These are phyloP conservation scores for Trypanosoma mega DNA, from an alignment of 208 protist species.

Conservation along the genomic window DNA sequence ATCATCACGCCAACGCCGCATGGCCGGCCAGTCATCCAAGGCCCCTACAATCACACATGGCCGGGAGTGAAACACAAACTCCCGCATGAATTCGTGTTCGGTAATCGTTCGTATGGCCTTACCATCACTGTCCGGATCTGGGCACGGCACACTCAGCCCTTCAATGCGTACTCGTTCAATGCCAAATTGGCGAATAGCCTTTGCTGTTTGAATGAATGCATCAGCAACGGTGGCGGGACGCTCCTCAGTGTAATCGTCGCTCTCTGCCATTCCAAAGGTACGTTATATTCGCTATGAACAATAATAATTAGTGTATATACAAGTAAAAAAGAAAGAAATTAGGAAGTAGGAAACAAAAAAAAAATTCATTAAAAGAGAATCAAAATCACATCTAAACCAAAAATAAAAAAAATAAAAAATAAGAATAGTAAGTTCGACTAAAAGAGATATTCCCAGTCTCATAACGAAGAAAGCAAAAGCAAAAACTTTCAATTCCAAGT, in stretches of 20 bases:
- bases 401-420: slow-evolving; percentile 11
- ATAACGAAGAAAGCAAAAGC: too few relatives aligned
- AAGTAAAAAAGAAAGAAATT: slow-evolving; percentile 16
- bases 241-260: neutral
- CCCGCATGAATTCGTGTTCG: slow-evolving; percentile 80
- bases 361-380: slow-evolving; percentile 2
- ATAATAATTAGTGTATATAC: neutral
- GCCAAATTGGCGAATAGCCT: slow-evolving; percentile 62
- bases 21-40: slow-evolving; percentile 69
- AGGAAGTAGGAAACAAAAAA: slow-evolving; percentile 10
- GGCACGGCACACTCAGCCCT: slow-evolving; percentile 38
- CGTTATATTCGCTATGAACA: neutral
- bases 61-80: slow-evolving; percentile 81
- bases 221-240: slow-evolving; percentile 43
- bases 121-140: neutral
- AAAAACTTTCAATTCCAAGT: too few relatives aligned
- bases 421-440: neutral
- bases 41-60: slow-evolving; percentile 81
- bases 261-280: neutral
- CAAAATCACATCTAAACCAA: neutral
- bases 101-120: slow-evolving; percentile 41
- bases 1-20: slow-evolving; percentile 70
- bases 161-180: slow-evolving; percentile 71
- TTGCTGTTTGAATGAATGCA: slow-evolving; percentile 61
- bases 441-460: too few relatives aligned